Evolutionary conservation across 257 asterid genomes (phyloP).

Genomic region (Solanum tarijense): DNA sequence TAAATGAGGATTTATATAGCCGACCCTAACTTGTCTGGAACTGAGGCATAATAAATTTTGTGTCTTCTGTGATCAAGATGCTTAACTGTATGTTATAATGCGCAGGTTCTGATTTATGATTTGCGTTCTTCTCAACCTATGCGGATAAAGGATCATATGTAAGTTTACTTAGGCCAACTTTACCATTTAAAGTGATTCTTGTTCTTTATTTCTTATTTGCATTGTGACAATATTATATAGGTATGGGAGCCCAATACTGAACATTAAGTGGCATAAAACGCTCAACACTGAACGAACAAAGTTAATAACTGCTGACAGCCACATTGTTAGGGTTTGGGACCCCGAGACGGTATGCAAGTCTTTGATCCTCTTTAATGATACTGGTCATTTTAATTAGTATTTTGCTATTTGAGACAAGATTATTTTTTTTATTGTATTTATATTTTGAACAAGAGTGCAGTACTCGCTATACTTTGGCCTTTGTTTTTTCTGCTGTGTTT

Average conservation of each 20-base stretch:
- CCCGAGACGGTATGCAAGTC: constrained; percentile 57
- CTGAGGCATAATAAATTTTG: background rate
- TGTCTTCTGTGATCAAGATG: background rate
- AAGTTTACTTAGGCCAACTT: constrained; percentile 25
- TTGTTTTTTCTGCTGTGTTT: background rate
- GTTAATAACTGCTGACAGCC: constrained; percentile 73
- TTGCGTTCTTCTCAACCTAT: constrained; percentile 71
- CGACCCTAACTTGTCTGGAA: background rate
- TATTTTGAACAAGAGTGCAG: background rate
- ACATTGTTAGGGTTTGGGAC: constrained; percentile 90
- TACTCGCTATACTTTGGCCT: background rate
- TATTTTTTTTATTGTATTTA: background rate
- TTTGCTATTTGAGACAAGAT: background rate
- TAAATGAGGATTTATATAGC: background rate
- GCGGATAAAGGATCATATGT: constrained; percentile 88
- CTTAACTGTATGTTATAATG: constrained; percentile 2
- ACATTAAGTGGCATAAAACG: constrained; percentile 89
- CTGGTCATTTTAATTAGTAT: background rate
- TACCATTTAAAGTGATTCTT: background rate
- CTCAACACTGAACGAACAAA: constrained; percentile 56
- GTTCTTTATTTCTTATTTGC: background rate
- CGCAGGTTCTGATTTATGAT: constrained; percentile 78
- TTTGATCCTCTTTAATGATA: background rate
- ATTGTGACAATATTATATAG: constrained; percentile 27
- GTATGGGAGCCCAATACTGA: constrained; percentile 86